phyloP scores from a whole-genome alignment of 176 grass and related monocot species.

The Typha latifolia region DNA sequence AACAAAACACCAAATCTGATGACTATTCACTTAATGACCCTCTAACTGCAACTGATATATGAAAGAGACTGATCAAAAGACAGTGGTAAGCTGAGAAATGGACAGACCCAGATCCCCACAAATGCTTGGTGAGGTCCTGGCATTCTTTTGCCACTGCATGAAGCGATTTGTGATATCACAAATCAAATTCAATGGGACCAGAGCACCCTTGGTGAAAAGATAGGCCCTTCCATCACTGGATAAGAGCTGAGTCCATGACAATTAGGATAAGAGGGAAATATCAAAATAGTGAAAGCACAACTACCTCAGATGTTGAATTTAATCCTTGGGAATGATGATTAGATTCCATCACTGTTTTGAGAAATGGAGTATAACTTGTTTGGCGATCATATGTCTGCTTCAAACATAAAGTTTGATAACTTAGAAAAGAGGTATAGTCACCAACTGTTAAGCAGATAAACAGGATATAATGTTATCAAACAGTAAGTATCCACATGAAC shows the following conservation, averaged over 20 bases:
- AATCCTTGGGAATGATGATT: conserved; percentile 42
- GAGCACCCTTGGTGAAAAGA: too few species aligned
- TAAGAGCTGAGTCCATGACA: too few species aligned
- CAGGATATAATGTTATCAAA: not conserved
- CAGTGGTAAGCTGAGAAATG: too few species aligned
- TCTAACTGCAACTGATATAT: too few species aligned
- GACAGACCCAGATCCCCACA: too few species aligned
- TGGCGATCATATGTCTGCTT: conserved; percentile 36
- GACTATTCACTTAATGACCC: too few species aligned
- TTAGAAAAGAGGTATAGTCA: not conserved
- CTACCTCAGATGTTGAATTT: conserved; percentile 52
- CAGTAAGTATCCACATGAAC: not conserved
- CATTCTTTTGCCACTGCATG: too few species aligned
- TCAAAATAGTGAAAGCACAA: not conserved
- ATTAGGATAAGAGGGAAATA: not conserved
- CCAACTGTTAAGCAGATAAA: not conserved
- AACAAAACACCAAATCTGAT: not conserved
- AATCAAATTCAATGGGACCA: not conserved
- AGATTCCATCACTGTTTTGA: conserved; percentile 41
- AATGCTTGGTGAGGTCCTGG: too few species aligned
- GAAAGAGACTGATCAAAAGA: too few species aligned
- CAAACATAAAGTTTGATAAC: not conserved
- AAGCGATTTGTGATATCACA: not conserved
- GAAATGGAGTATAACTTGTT: conserved; percentile 44
- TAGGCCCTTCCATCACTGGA: too few species aligned